Evolutionary conservation across 1,284 basidiomycete species (phyloP), one percentile per base, ranked within the genome.

Genomic region (Apiotrichum mycotoxinovorans): DNA sequence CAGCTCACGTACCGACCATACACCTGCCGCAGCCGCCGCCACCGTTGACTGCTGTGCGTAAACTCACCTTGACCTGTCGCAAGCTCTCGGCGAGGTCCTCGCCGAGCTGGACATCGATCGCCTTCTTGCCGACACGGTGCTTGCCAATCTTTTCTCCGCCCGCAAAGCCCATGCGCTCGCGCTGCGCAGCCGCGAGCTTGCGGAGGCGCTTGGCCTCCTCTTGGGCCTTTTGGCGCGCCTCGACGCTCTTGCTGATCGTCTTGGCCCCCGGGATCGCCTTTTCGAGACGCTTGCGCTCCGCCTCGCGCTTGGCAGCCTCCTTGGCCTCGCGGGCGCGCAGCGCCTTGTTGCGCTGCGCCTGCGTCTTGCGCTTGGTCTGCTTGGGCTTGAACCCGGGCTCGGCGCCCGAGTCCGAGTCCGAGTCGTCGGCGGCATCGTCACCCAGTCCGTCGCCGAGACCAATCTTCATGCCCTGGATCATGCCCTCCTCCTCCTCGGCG

Each of bases 11-110:
- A 30, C 30, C 30, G 30, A 7, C 30, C 30, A 30, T 7, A 30
- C 12, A 30, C n/a, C n/a, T n/a, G n/a, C n/a, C n/a, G n/a, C n/a
- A n/a, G n/a, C n/a, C n/a, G n/a, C n/a, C n/a, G n/a, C n/a, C n/a
- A 17, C 26, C 42, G 58, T 61, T 44, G 38, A 26, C 37, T 11
- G 2, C 14, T 43, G 18, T 14, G 1, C 40, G 7, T 22, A 3
- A 22, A 74, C 81, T 34, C 58, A 89, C 90, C 83, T 92, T 92
- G 66, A 98, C 78, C 51, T 82, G 86, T 49, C 94, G 79, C 65
- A 98, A 76, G 68, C 82, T 91, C 75, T 98, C 95, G 57, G 84
- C 87, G 40, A 98, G 77, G 69, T 98, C 92, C 65, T 97, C 93
- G 7, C 89, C 90, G 0, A 95, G 82, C 75, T 97, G 94, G 17